Evolutionary conservation across 225 moss, liverwort and hornwort genomes (phyloP).

Genomic region (Physcomitrium patens): DNA sequence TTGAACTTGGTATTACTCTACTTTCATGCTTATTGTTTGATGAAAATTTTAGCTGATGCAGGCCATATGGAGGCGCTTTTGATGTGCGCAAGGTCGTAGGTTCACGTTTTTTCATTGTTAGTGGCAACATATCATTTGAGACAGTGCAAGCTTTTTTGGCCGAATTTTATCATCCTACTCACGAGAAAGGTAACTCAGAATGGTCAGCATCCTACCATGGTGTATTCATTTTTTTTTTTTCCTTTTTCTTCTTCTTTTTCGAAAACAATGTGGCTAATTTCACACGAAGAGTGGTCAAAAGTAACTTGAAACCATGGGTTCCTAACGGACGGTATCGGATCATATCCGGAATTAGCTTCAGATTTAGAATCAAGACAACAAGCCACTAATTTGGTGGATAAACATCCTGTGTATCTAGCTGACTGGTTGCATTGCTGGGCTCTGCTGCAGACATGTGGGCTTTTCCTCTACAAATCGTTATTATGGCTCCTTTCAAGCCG

Average conservation of each 20-base stretch:
- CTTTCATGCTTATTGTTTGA: constrained; percentile 1
- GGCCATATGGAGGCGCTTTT: constrained; percentile 89
- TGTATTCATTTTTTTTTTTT: constrained; percentile 13
- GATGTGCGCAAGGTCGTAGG: constrained; percentile 82
- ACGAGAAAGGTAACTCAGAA: constrained; percentile 71
- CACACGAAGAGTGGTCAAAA: too few relatives aligned
- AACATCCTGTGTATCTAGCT: constrained; percentile 4
- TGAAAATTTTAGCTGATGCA: constrained; percentile 37
- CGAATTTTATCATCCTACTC: constrained; percentile 86
- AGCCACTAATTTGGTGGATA: neutral
- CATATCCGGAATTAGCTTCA: constrained; percentile 4
- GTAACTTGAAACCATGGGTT: neutral
- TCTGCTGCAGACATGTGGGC: constrained; percentile 81
- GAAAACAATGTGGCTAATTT: neutral
- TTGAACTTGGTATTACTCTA: constrained; percentile 6
- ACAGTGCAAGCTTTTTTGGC: constrained; percentile 84
- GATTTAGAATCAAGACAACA: neutral
- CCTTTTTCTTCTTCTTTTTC: neutral
- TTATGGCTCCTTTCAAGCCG: constrained; percentile 96
- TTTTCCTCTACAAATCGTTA: constrained; percentile 87
- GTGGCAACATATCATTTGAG: constrained; percentile 78
- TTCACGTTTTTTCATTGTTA: constrained; percentile 87
- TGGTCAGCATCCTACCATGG: constrained; percentile 11
- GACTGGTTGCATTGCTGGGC: constrained; percentile 6
- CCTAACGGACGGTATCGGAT: neutral